These are phyloP conservation scores for Pyricularia grisea DNA, from an alignment of 2,329 filamentous ascomycete genomes.

Conservation along the genomic window DNA sequence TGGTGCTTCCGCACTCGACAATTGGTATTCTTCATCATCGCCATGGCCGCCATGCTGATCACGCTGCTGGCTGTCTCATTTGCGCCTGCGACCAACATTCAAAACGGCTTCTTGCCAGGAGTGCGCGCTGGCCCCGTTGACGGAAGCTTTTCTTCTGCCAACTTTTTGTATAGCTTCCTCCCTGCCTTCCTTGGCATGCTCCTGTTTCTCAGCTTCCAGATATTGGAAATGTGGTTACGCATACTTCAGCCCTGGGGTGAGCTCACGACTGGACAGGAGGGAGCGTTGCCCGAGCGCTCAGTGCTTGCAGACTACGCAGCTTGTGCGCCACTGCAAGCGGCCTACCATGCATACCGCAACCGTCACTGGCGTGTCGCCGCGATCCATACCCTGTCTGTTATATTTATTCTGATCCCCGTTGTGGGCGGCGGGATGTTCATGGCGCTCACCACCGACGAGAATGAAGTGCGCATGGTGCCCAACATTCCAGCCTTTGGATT, in stretches of 20 bases:
- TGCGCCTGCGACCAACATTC: conserved; percentile 55
- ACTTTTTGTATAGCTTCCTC: conserved; percentile 78
- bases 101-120: conserved; percentile 61
- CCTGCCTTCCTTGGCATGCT: conserved; percentile 59
- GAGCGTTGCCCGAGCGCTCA: conserved; percentile 51
- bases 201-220: conserved; percentile 57
- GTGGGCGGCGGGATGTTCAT: conserved; percentile 65
- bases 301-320: conserved; percentile 64
- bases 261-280: conserved; percentile 39
- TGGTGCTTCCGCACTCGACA: conserved; percentile 63
- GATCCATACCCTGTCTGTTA: conserved; percentile 47
- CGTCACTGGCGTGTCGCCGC: conserved; percentile 57
- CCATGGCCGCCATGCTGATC: conserved; percentile 50
- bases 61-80: conserved; percentile 74
- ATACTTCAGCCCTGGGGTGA: conserved; percentile 62
- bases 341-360: conserved; percentile 47
- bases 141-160: conserved; percentile 70
- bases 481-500: conserved; percentile 65
- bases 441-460: conserved; percentile 46
- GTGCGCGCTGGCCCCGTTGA: conserved; percentile 50
- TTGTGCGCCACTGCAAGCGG: conserved; percentile 51
- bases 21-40: conserved; percentile 56
- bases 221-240: conserved; percentile 56
- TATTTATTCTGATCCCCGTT: conserved; percentile 55
- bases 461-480: conserved; percentile 56